These are phyloP conservation scores for Pyrus hybrid DNA, from an alignment of 331 rosid genomes.

Conservation along the genomic window DNA sequence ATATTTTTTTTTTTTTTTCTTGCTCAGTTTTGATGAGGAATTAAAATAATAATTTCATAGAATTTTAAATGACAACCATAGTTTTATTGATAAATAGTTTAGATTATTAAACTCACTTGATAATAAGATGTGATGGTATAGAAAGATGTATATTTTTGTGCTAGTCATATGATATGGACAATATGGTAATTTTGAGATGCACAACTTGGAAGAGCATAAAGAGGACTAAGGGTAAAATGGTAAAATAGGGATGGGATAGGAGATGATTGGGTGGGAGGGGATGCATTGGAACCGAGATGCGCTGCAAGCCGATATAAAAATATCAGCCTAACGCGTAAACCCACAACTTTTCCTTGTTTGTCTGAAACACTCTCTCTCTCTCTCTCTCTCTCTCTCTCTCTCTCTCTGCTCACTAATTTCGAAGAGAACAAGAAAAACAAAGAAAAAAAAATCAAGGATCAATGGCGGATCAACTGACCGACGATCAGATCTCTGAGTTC, in stretches of 20 bases:
- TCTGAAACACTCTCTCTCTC: background rate
- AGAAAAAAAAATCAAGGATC: background rate
- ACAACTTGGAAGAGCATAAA: background rate
- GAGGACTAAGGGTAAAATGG: background rate
- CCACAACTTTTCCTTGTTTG: background rate
- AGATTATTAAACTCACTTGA: background rate
- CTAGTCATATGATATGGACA: background rate
- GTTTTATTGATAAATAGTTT: too few relatives aligned
- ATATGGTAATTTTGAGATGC: background rate
- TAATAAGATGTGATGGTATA: background rate
- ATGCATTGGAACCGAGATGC: background rate
- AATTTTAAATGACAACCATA: too few relatives aligned
- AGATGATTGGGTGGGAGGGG: background rate
- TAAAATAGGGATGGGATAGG: background rate
- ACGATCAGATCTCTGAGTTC: constrained; percentile 16
- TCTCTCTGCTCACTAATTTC: background rate
- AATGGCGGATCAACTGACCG: constrained; percentile 8
- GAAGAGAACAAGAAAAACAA: background rate
- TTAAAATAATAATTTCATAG: too few relatives aligned
- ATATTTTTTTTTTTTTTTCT: too few relatives aligned
- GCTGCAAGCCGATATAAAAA: background rate
- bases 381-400: too few relatives aligned
- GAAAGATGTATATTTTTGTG: too few relatives aligned
- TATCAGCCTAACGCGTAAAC: background rate
- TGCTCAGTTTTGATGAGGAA: too few relatives aligned